These are phyloP conservation scores for Sporobolomyces pararoseus DNA, from an alignment of 768 basidiomycete genomes.

Conservation along the genomic window DNA sequence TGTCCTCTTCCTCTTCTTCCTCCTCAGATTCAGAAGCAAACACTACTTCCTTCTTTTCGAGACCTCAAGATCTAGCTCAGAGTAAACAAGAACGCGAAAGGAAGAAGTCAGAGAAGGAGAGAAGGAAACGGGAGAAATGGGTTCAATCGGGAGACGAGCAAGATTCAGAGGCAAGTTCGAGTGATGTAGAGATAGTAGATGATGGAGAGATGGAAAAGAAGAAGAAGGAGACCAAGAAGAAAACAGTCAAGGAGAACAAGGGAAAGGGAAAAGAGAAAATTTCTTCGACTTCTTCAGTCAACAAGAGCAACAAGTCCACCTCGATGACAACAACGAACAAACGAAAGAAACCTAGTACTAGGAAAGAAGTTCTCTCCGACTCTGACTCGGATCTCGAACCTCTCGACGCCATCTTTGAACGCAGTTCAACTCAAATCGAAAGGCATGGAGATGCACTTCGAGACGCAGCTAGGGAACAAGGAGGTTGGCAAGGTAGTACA, in stretches of 20 bases:
- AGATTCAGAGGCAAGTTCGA: neutral
- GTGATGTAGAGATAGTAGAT: slow-evolving; percentile 2
- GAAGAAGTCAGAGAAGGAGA: neutral
- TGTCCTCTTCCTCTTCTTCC: neutral
- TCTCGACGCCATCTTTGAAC: neutral
- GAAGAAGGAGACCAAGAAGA: neutral
- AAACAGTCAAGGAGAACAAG: neutral
- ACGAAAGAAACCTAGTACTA: neutral
- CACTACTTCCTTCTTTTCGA: slow-evolving; percentile 6
- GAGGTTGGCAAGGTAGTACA: slow-evolving; percentile 6
- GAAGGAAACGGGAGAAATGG: neutral
- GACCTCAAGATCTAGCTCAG: neutral
- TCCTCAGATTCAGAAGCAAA: neutral
- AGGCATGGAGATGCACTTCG: neutral
- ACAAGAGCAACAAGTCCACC: neutral
- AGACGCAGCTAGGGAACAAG: neutral
- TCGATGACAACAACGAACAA: slow-evolving; percentile 1
- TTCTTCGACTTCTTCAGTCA: neutral
- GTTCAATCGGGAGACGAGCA: neutral
- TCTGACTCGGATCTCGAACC: slow-evolving; percentile 6
- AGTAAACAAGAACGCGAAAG: neutral
- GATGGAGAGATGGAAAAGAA: neutral
- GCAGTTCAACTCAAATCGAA: slow-evolving; percentile 21
- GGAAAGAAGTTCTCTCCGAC: neutral
- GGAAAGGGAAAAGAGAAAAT: too few relatives aligned